These are phyloP conservation scores for Perkinsus olseni DNA, from an alignment of 169 alveolate species.

Conservation along the genomic window DNA sequence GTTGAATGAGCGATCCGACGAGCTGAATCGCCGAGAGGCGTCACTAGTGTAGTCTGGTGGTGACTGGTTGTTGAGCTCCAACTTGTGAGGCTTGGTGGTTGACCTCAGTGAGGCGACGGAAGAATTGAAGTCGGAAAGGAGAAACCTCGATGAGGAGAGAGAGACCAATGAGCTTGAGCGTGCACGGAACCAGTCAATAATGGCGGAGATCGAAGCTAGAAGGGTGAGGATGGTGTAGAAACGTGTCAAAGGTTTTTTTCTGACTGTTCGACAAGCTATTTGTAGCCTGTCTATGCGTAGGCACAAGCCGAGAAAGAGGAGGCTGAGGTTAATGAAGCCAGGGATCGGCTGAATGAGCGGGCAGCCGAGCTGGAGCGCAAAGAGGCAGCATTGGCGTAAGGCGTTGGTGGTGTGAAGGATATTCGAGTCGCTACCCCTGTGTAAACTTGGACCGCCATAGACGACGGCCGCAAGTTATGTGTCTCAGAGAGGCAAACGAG, in stretches of 20 bases:
- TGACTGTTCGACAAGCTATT: too few species aligned
- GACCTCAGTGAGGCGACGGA: background rate
- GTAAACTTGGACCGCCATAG: too few species aligned
- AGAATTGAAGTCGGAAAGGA: background rate
- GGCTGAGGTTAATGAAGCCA: background rate
- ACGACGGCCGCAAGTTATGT: background rate
- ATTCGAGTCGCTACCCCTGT: too few species aligned
- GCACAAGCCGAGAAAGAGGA: background rate
- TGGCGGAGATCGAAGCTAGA: background rate
- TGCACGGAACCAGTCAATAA: background rate
- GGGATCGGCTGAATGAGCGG: background rate
- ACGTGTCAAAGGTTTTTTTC: too few species aligned
- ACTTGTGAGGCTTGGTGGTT: background rate
- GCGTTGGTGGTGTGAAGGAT: background rate
- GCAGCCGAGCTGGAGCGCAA: background rate
- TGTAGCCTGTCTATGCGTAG: too few species aligned
- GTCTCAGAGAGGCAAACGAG: background rate
- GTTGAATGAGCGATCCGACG: too few species aligned
- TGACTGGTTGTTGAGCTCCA: too few species aligned
- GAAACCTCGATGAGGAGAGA: background rate
- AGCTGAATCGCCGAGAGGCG: too few species aligned
- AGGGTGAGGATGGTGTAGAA: background rate
- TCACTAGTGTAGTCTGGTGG: too few species aligned
- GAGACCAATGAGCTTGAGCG: background rate
- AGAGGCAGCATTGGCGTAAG: background rate